Conservation (phyloP, 345 rosid species). For the Syzygium aromaticum region DNA sequence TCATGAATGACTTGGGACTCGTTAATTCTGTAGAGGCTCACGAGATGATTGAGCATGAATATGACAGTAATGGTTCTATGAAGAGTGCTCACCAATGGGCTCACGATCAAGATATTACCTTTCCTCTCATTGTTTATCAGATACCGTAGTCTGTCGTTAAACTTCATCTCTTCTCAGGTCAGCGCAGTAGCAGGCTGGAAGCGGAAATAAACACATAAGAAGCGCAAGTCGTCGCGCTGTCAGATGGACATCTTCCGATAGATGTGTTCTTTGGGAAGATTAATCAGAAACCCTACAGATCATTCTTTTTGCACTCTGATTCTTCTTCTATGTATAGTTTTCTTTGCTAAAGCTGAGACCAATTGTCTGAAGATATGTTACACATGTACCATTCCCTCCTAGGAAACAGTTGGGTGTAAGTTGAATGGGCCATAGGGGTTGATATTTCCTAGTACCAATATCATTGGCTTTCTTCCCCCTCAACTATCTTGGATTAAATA, state of each 20-base stretch:
- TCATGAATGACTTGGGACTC: constrained; percentile 19
- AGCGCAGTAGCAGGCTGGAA: not conserved
- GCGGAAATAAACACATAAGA: constrained; percentile 34
- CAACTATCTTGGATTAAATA: not conserved
- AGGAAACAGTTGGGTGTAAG: not conserved
- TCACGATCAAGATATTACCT: not conserved
- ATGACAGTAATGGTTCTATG: not conserved
- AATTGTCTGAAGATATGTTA: not conserved
- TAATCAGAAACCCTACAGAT: constrained; percentile 32
- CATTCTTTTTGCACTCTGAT: not conserved
- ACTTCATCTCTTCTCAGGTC: constrained; percentile 23
- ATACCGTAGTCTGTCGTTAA: not conserved
- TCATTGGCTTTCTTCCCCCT: not conserved
- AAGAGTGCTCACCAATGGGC: not conserved
- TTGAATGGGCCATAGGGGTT: not conserved
- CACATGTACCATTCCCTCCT: not conserved
- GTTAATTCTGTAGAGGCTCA: constrained; percentile 15
- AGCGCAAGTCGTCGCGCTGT: constrained; percentile 32
- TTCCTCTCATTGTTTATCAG: not conserved
- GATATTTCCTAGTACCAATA: not conserved
- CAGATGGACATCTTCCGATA: constrained; percentile 46
- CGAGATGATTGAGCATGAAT: constrained; percentile 5
- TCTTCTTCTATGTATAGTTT: not conserved
- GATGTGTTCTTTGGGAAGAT: constrained; percentile 57
- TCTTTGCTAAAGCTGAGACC: not conserved